phyloP scores from a whole-genome alignment of 2,329 filamentous ascomycete species.

The Aspergillus sp. region DNA sequence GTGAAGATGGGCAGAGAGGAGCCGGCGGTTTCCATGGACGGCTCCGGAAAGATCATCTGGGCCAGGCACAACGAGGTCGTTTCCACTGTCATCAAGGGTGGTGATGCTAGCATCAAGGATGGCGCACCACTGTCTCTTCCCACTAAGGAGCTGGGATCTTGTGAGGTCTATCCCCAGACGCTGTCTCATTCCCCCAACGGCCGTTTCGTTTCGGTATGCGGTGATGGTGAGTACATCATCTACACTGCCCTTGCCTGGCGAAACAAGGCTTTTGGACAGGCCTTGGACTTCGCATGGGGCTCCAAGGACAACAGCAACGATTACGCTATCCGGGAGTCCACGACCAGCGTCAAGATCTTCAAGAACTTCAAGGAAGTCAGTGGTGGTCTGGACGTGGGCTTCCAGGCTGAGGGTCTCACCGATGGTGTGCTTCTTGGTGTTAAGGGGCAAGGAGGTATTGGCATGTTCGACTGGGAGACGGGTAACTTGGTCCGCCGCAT shows the following conservation, averaged over 20 bases:
- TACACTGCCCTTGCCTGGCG: conserved; percentile 95
- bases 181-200: conserved; percentile 95
- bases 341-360: conserved; percentile 94
- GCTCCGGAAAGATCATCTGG: conserved; percentile 94
- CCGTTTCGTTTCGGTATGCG: conserved; percentile 84
- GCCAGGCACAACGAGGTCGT: conserved; percentile 93
- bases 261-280: conserved; percentile 96
- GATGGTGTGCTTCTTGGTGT: conserved; percentile 91
- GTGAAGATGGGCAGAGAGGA: conserved; percentile 97
- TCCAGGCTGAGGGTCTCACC: conserved; percentile 87
- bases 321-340: conserved; percentile 92
- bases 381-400: conserved; percentile 88
- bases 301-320: conserved; percentile 98
- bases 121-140: conserved; percentile 81
- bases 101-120: conserved; percentile 81
- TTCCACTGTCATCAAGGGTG: conserved; percentile 91
- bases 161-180: conserved; percentile 94
- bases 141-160: conserved; percentile 92
- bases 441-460: conserved; percentile 90
- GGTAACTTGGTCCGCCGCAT: conserved; percentile 88
- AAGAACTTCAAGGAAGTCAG: conserved; percentile 95
- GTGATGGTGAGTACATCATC: conserved; percentile 98
- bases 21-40: conserved; percentile 96
- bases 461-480: conserved; percentile 94
- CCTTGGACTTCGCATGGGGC: conserved; percentile 94